Conservation (phyloP, 164 flowering plant genomes). For the Dillenia suffruticosa region DNA sequence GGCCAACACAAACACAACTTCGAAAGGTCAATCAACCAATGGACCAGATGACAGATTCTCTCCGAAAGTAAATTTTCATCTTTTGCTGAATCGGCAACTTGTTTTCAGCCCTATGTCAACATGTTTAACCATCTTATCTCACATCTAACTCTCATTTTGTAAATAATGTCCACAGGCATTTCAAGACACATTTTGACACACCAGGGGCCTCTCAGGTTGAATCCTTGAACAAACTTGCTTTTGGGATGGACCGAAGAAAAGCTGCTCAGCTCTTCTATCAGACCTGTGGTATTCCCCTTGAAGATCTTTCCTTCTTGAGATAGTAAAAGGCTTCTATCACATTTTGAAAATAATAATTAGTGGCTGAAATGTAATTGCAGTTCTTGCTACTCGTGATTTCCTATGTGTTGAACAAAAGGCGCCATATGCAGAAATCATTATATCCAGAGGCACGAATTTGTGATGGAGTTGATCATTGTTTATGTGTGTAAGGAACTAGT, state of each 20-base stretch:
- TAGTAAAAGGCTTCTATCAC: neutral
- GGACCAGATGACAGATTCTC: constrained; percentile 54
- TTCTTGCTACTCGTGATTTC: constrained; percentile 56
- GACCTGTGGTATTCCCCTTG: constrained; percentile 57
- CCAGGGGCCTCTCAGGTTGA: constrained; percentile 59
- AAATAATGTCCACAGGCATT: constrained; percentile 40
- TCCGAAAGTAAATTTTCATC: constrained; percentile 30
- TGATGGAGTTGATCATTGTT: constrained; percentile 16
- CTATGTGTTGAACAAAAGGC: constrained; percentile 54
- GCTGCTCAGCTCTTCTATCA: constrained; percentile 91
- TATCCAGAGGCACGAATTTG: constrained; percentile 81
- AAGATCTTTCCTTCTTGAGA: neutral
- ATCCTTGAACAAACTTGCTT: constrained; percentile 63
- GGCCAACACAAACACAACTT: constrained; percentile 66
- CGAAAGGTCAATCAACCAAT: constrained; percentile 26
- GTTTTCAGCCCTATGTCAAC: no score
- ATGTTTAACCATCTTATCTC: neutral
- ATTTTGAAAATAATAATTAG: neutral
- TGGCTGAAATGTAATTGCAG: constrained; percentile 36
- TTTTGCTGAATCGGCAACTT: neutral
- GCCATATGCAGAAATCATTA: constrained; percentile 72
- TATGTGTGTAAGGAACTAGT: no score
- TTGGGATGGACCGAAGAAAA: constrained; percentile 59
- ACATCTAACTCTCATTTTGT: neutral
- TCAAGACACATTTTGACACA: constrained; percentile 82